Percentiles rank a stretch among this genome's conserved stretches.
Conservation (phyloP, 192 early-diverging fungal genomes). For the Coemansia sp. region DNA sequence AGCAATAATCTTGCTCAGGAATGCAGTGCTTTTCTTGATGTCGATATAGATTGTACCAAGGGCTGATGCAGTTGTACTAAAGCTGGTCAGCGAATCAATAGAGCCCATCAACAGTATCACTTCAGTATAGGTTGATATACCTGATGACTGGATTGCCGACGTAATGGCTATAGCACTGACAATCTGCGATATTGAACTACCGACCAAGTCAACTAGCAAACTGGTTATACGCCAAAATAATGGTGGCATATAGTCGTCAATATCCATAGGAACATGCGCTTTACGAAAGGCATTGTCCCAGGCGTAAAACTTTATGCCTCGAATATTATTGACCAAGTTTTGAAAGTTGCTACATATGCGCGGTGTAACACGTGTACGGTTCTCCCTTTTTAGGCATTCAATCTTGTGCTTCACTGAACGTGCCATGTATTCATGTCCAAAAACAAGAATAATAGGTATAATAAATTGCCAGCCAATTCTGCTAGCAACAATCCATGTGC, state of each 20-base stretch:
- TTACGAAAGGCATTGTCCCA: conserved; percentile 52
- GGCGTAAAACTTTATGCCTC: conserved; percentile 70
- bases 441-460: conserved; percentile 22
- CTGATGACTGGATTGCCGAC: conserved; percentile 50
- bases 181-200: conserved; percentile 49
- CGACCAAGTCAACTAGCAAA: conserved; percentile 21
- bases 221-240: conserved; percentile 23
- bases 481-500: conserved; percentile 25
- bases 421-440: conserved; percentile 11
- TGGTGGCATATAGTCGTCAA: conserved; percentile 15
- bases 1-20: conserved; percentile 10
- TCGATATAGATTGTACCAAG: neutral
- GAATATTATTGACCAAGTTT: conserved; percentile 49
- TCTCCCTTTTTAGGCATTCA: neutral
- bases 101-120: conserved; percentile 20
- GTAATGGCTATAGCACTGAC: conserved; percentile 60
- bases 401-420: neutral
- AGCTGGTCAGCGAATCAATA: conserved; percentile 19
- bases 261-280: conserved; percentile 3
- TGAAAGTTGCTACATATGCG: conserved; percentile 8
- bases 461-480: conserved; percentile 32
- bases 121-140: conserved; percentile 16
- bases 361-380: neutral
- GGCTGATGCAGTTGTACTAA: neutral
- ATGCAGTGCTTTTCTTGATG: conserved; percentile 3